Base-by-base conservation (phyloP, 176 grass and related monocot genomes). In the Bothriochloa decipiens region DNA sequence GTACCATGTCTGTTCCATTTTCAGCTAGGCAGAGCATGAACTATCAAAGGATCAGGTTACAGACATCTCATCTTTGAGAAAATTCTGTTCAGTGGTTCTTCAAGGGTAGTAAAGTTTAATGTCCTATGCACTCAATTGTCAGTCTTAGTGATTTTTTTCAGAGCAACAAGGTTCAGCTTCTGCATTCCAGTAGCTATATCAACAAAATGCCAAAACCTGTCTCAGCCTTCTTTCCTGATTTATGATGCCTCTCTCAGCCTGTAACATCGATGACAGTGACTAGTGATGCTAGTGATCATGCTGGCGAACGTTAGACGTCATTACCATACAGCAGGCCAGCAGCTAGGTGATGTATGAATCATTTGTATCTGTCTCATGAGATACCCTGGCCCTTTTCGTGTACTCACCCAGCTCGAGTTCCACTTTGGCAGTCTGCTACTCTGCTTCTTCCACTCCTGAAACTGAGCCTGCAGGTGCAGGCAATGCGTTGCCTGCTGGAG, bases 361-460 rank as follows among this genome's bases (percentile, higher is more conserved):
- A 75, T 78, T 72, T 16, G 39, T 50, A 52, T 89, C 63, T 39
- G 70, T 32, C 27, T 17, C 72, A 29, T 61, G 87, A 81, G 35
- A 85, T 81, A 28, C 50, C 77, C 69, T 62, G 37, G 16, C 41
- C 26, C 45, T 65, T 71, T 22, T 49, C 40, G 25, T 42, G 49
- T 67, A 40, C 36, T 74, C 82, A 80, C 27, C 76, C 82, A 70
- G 77, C 29, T 32, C 29, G 76, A 80, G 39, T 16, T 81, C 87
- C 82, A 89, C 76, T 85, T 75, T 61, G 81, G 81, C 43, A 83
- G 28, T 28, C 72, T 47, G 79, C 45, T 58, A 15, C 70, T 64
- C 61, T 65, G 62, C 26, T 29, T 64, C 25, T 29, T 45, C 43
- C 67, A 7, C 63, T 76, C 18, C 65, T 53, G 28, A 69, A 75